phyloP scores from a whole-genome alignment of 2,329 filamentous ascomycete genomes.

The Neocucurbitaria cava region DNA sequence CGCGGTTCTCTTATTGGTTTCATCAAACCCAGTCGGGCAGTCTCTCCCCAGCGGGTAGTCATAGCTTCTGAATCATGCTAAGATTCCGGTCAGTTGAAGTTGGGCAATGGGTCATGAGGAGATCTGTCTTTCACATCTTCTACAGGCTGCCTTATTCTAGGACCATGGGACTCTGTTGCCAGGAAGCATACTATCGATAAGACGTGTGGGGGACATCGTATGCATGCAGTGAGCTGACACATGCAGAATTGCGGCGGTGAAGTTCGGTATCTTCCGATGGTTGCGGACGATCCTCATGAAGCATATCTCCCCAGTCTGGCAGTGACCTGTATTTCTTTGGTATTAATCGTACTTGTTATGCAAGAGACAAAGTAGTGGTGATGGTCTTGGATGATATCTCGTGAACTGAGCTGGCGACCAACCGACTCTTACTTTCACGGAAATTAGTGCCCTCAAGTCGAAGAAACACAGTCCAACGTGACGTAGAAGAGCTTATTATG shows the following conservation, averaged over 20 bases:
- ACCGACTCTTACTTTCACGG: not conserved
- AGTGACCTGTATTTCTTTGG: not conserved
- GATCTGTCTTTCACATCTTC: not conserved
- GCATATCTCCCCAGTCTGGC: not conserved
- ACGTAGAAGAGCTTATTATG: not conserved
- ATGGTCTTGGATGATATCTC: not conserved
- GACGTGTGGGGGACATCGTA: not conserved
- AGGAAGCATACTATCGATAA: not conserved
- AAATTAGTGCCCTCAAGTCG: not conserved
- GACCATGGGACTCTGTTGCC: not conserved
- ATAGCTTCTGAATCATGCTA: not conserved
- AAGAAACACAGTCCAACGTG: not conserved
- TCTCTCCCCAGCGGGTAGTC: not conserved
- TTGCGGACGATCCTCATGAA: not conserved
- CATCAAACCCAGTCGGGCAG: not conserved
- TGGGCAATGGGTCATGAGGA: not conserved
- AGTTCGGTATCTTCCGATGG: not conserved
- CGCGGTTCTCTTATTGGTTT: not conserved
- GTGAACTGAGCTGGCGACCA: not conserved
- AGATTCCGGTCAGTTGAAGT: constrained; percentile 16
- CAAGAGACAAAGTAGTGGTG: not conserved
- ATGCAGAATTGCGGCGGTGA: constrained; percentile 1
- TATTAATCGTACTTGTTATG: not conserved
- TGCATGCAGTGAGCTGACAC: constrained; percentile 9
- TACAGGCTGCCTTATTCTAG: not conserved